Percentiles rank a stretch among this genome's conserved stretches.
phyloP scores from a whole-genome alignment of 169 alveolate genomes.

The Plasmodium vinckei region DNA sequence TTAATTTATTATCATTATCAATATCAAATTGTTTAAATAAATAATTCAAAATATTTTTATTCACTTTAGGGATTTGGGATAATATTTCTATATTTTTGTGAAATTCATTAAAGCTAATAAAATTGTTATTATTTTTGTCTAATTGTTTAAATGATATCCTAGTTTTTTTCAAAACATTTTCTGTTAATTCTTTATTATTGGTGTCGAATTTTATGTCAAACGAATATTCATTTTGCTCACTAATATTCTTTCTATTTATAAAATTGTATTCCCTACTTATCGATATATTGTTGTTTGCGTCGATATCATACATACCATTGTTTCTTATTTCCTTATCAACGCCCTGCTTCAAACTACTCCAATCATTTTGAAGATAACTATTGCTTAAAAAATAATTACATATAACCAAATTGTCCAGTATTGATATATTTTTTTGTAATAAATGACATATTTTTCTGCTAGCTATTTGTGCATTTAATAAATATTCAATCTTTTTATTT shows the following conservation, averaged over 20 bases:
- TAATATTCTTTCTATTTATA: neutral
- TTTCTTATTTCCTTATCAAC: neutral
- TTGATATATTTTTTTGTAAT: constrained; percentile 12
- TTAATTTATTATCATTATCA: constrained; percentile 38
- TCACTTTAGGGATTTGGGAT: constrained; percentile 9
- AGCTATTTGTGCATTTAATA: neutral
- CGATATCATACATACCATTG: too few relatives aligned
- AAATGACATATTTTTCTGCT: constrained; percentile 22
- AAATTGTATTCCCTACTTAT: neutral
- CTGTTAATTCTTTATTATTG: constrained; percentile 32
- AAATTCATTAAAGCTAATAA: constrained; percentile 29
- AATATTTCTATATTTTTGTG: constrained; percentile 26
- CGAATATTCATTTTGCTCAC: neutral
- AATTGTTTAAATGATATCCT: constrained; percentile 23
- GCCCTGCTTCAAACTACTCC: constrained; percentile 11
- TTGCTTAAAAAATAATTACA: neutral
- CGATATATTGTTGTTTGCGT: neutral
- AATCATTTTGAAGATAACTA: constrained; percentile 19
- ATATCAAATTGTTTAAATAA: constrained; percentile 37
- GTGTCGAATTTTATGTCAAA: constrained; percentile 20
- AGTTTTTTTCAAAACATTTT: constrained; percentile 23
- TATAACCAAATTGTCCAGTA: neutral
- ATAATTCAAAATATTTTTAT: constrained; percentile 12
- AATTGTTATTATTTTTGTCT: constrained; percentile 34
- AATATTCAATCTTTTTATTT: neutral